Evolutionary conservation across 2,329 filamentous ascomycete species (phyloP).

Genomic region (Venturia nashicola): DNA sequence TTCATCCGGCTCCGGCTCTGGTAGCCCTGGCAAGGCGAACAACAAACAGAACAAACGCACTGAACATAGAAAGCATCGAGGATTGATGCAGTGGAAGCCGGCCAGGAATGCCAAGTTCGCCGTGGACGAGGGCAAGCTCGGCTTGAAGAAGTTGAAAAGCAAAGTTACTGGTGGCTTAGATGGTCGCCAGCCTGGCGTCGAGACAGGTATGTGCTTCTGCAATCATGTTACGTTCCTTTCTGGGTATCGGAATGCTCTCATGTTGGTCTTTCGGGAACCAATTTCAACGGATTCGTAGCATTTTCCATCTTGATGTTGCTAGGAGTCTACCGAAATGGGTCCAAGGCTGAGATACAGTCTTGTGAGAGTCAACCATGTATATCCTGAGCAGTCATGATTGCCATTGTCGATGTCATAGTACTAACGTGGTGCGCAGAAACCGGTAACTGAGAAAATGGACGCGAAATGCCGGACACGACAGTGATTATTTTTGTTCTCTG

Average conservation of each 20-base stretch:
- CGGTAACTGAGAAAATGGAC: background rate
- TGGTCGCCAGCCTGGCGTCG: conserved; percentile 76
- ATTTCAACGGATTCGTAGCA: background rate
- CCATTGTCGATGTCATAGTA: background rate
- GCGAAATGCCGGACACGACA: background rate
- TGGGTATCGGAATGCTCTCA: background rate
- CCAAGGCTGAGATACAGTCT: background rate
- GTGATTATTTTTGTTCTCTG: background rate
- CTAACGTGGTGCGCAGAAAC: background rate
- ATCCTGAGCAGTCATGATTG: background rate
- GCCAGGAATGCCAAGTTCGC: conserved; percentile 77
- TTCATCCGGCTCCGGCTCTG: conserved; percentile 15
- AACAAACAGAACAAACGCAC: conserved; percentile 54
- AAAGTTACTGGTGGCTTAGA: conserved; percentile 59
- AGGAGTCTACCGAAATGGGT: background rate
- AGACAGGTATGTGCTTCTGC: conserved; percentile 43
- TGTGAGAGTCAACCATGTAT: background rate
- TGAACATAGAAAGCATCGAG: conserved; percentile 74
- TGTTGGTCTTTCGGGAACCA: background rate
- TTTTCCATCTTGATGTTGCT: background rate
- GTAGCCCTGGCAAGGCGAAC: conserved; percentile 41
- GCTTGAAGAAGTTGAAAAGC: conserved; percentile 61
- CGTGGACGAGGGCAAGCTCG: conserved; percentile 76
- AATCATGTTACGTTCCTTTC: background rate
- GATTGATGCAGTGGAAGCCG: conserved; percentile 91